Evolutionary conservation across 306 rosid species (phyloP), one percentile per base, ranked within the genome.

Genomic region (Delonix regia): DNA sequence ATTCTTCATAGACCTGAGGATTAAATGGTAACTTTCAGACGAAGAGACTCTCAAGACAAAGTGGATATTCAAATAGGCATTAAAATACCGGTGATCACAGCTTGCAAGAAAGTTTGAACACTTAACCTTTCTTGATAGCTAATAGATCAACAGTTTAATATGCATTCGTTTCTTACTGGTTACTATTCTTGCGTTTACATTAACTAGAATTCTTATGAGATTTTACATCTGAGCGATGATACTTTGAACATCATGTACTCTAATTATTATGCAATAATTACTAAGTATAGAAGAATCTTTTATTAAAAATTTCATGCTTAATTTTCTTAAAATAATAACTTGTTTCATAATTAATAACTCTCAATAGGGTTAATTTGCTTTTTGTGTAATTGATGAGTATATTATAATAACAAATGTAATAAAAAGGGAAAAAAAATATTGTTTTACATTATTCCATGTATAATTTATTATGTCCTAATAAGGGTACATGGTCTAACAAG

Each of bases 41-140:
- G 16, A 34, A 62, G 24, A 16, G 24, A 18, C 9, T 78, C 81
- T 74, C 90, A 85, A 71, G 91, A 85, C 64, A 83, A 90, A 84
- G 91, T 87, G 65, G 94, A 89, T 80, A 84, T 89, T 44, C 90
- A 87, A 71, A 89, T 88, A 5, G 88, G 91, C 62, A 80, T 87
- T 68, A 83, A 87, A 74, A 85, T 87, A 22, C 18, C 2, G 18
- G 36, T 18, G 44, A 15, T 34, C 33, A 18, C 44, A 30, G 42
- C 42, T 30, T 18, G 38, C 66, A 13, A 60, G 39, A 60, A 60
- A 60, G 66, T 60, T 34, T 8, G 4, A 21, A 22, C 16, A 9
- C 1, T 34, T 12, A 47, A 47, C 63, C n/a, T 25, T 25, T 59
- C 38, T 59, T 22, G 65, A 30, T 11, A 62, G 68, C 38, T 27